Evolutionary conservation across 2,329 filamentous ascomycete species (phyloP), one percentile per base, ranked within the genome.

Genomic region (Arthroderma uncinatum): DNA sequence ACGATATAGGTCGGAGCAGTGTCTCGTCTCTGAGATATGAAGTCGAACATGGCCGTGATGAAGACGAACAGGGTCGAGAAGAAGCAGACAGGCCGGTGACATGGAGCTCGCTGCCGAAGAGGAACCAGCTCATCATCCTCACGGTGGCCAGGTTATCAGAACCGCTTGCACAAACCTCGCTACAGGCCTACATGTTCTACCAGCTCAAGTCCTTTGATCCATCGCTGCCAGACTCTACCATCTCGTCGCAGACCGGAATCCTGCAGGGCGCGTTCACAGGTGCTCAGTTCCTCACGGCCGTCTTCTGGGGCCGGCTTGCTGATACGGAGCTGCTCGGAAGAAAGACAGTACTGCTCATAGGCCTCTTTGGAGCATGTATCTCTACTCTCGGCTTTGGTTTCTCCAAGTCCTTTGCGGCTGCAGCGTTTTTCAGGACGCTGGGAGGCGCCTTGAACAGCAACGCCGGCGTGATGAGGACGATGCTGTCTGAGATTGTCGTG

Each of bases 151-250:
- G 90, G 28, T 75, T 95, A 21, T 89, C 86, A 9, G 90, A 95
- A 67, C 89, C 89, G 2, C 74, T 95, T 36, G 86, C 88, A 0
- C 87, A 93, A 66, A 90, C 87, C 0, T 88, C 84, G 10, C 71
- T 90, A 7, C 80, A 86, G 70, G 81, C 86, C 1, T 94, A 94
- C 71, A 83, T 94, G 76, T 94, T 89, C 72, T 94, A 92, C 70
- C 88, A 93, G 69, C 80, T 95, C n/a, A 83, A 82, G 63, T 92
- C 85, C 58, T 92, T 95, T 64, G 78, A 87, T 23, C 76, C 77
- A 2, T 76, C 71, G 21, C 69, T 79, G 19, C 73, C 79, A 1
- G 79, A 84, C 56, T 78, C 78, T 1, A 82, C 80, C 1, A 90
- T 95, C 62, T 82, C 89, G 0, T 78, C 79, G 19, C 89, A 93